These are phyloP conservation scores for Diutina rugosa DNA, from an alignment of 1,139 yeast species.

Conservation along the genomic window DNA sequence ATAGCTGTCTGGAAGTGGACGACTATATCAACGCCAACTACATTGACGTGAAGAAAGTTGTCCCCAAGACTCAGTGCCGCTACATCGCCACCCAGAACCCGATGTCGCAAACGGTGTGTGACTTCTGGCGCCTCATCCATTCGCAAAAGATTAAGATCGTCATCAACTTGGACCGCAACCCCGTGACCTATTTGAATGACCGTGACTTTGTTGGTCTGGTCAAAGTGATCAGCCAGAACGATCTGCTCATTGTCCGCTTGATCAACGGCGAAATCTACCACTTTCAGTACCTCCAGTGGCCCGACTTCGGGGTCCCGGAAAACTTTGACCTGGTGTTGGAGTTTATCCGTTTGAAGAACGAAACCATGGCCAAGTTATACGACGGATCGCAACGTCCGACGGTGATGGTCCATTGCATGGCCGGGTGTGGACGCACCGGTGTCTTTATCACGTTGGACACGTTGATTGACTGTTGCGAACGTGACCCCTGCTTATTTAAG, in stretches of 20 bases:
- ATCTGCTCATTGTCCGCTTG: background rate
- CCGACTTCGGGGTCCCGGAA: constrained; percentile 66
- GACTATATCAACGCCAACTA: constrained; percentile 10
- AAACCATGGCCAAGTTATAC: background rate
- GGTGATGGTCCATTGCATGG: constrained; percentile 3
- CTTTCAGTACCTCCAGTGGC: constrained; percentile 66
- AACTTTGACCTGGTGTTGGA: constrained; percentile 38
- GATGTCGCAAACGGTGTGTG: background rate
- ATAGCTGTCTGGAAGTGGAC: constrained; percentile 4
- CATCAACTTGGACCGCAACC: background rate
- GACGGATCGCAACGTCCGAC: constrained; percentile 1
- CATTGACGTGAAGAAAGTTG: constrained; percentile 5
- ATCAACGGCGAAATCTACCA: constrained; percentile 28
- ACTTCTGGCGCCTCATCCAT: constrained; percentile 2
- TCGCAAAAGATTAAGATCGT: background rate
- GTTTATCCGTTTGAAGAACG: constrained; percentile 37
- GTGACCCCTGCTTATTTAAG: background rate
- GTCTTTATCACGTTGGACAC: constrained; percentile 8
- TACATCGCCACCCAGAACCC: constrained; percentile 3
- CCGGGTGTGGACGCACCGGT: constrained; percentile 10
- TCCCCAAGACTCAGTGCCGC: background rate
- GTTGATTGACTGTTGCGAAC: constrained; percentile 6
- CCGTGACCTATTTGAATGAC: background rate
- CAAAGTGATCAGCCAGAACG: background rate
- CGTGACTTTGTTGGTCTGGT: background rate